Base-by-base conservation (phyloP, 345 rosid species). In the Rhizophora mangle region DNA sequence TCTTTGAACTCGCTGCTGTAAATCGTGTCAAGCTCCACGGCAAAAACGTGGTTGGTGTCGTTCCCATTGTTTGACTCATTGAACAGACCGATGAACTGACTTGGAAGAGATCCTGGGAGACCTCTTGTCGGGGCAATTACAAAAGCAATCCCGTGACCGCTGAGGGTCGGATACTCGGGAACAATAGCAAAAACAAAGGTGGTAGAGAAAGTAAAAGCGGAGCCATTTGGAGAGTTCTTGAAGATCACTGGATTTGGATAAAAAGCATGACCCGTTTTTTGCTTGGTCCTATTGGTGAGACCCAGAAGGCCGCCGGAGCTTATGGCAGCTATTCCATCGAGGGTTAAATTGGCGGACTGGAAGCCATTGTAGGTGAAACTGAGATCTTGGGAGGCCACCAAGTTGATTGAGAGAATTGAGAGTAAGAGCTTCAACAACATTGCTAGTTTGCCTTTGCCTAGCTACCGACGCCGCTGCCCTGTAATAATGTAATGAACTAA, bases 131-230 rank as follows among this genome's bases (percentile, higher is more conserved):
- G 95, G 1, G 87, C 70, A 2, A 86, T 56, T 20, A 82, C 85
- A 22, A 89, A 85, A 37, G 79, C 86, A 31, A 89, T 78, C 7
- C 91, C 94, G 3, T 82, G 91, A 43, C 86, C 83, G 10, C 87
- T 22, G 30, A 70, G 61, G 0, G 0, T 6, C 6, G 62, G 18
- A 36, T 61, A 67, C 27, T 85, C 65, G 15, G 96, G 65, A 6
- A 71, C 59, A 26, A 92, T 89, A 2, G 79, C 88, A n/a, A 89
- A 91, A 61, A 86, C 75, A 70, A 87, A 89, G 61, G 85, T 73
- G 64, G 89, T 22, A 4, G 91, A 80, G 81, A 88, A 88, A 60
- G 88, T 74, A 73, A 70, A 26, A 61, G 65, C 79, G 2, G 67
- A 26, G 62, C 72, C 68, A 54, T 69, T 63, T 26, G 80, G 6